Percentiles rank a stretch among this genome's conserved stretches.
These are phyloP conservation scores for Bruguiera hainesii DNA, from an alignment of 441 rosid species.

Conservation along the genomic window DNA sequence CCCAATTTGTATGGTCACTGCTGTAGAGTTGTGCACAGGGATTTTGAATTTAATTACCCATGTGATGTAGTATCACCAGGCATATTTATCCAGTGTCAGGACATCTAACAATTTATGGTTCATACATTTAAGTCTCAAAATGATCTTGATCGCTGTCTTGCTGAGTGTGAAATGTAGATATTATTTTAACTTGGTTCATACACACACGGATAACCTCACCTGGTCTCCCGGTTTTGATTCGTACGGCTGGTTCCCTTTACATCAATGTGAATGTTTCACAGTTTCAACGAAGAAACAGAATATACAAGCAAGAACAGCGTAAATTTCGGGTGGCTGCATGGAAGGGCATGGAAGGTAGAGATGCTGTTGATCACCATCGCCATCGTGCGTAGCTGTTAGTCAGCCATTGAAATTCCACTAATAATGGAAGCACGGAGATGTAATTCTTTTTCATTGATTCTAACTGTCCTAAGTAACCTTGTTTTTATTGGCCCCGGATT, in stretches of 20 bases:
- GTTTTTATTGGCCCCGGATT: slow-evolving; percentile 22
- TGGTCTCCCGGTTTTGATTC: background rate
- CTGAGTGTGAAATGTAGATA: background rate
- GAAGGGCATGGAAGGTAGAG: slow-evolving; percentile 47
- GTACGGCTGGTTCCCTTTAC: background rate
- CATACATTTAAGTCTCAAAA: no score
- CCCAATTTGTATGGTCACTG: background rate
- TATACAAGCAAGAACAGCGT: slow-evolving; percentile 97
- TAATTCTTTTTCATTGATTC: slow-evolving; percentile 18
- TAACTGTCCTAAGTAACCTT: slow-evolving; percentile 15
- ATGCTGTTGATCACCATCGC: slow-evolving; percentile 21
- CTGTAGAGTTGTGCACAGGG: background rate
- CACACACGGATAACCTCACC: background rate
- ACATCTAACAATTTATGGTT: no score
- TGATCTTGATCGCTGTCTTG: background rate
- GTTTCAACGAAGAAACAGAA: slow-evolving; percentile 90
- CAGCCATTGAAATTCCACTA: slow-evolving; percentile 22
- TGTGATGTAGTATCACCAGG: background rate
- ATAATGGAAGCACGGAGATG: slow-evolving; percentile 28
- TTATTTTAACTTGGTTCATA: background rate
- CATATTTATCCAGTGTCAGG: no score
- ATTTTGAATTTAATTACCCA: no score
- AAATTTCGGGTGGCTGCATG: slow-evolving; percentile 70
- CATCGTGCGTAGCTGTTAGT: slow-evolving; percentile 36
- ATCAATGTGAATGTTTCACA: slow-evolving; percentile 23